A percentile compares a stretch with the other conserved stretches of the same genome.
Conservation (phyloP, 768 basidiomycete species). For the Boletus rubroflammeus region DNA sequence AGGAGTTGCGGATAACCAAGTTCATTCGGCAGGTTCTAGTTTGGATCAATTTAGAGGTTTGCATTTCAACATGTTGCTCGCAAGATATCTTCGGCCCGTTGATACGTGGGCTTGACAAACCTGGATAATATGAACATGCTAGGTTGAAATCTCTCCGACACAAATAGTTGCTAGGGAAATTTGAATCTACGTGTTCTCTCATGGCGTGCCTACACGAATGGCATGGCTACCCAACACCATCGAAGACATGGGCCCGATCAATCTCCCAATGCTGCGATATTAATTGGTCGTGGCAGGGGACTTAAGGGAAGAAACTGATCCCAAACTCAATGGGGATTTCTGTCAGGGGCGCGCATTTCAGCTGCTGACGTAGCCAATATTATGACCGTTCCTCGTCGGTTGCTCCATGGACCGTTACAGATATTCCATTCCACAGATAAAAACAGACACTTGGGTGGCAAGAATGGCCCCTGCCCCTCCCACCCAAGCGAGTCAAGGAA, state of each 20-base stretch:
- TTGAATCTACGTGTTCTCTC: no score
- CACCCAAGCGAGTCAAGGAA: background rate
- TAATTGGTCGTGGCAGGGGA: background rate
- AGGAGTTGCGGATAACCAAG: background rate
- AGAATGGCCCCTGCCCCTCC: background rate
- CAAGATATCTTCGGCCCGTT: no score
- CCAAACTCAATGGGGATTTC: background rate
- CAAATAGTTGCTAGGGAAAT: background rate
- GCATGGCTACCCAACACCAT: background rate
- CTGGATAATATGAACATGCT: background rate
- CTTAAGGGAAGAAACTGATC: background rate
- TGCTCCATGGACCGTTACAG: background rate
- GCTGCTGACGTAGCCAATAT: background rate
- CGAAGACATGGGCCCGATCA: background rate
- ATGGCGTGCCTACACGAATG: background rate
- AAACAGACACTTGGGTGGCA: background rate
- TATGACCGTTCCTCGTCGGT: background rate
- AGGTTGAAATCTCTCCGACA: background rate
- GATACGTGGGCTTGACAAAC: background rate
- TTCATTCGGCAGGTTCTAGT: background rate
- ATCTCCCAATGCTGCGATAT: background rate
- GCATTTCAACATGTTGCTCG: background rate
- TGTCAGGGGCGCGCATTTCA: background rate
- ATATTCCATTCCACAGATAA: constrained; percentile 1
- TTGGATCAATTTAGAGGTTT: background rate